Base-by-base conservation (phyloP, 495 filamentous ascomycete genomes). In the Xylona heveae region DNA sequence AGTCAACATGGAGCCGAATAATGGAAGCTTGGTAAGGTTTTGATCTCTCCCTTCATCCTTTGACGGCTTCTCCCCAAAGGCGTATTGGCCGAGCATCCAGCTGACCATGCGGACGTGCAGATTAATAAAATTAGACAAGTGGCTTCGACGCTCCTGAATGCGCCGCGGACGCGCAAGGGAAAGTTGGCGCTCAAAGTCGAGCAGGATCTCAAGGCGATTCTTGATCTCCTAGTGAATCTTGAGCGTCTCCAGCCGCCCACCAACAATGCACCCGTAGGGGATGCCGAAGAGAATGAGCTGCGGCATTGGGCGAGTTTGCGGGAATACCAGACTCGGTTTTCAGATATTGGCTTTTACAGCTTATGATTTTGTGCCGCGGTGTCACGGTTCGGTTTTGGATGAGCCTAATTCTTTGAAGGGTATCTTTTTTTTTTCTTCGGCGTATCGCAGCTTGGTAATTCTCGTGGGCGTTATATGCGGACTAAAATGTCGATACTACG, bases 1-100 rank as follows among this genome's bases (percentile, higher is more conserved):
- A 53, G 62, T 77, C 28, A 78, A 78, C 47, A 74, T 84, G 59
- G 79, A 88, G 47, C 75, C 81, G 1, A 84, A 82, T 43, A 75
- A 68, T 12, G 64, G 62, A 26, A 77, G 72, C 30, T 69, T 85
- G 30, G 60, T 71, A 59, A 29, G 63, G 52, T 17, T 22, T 12
- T 8, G 19, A 3, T 32, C 30, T 18, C 19, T 21, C 9, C 23
- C 20, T 31, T 15, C 26, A 13, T 27, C 9, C 24, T 9, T 19
- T 28, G 36, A 26, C 24, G n/a, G n/a, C n/a, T n/a, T n/a, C n/a
- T n/a, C n/a, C n/a, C n/a, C n/a, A n/a, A n/a, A n/a, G n/a, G n/a
- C n/a, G n/a, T n/a, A n/a, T n/a, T n/a, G n/a, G n/a, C n/a, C n/a
- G n/a, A n/a, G n/a, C n/a, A n/a, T n/a, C n/a, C n/a, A n/a, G n/a